Evolutionary conservation across 768 basidiomycete species (phyloP).

Genomic region (Podaxis sp.): DNA sequence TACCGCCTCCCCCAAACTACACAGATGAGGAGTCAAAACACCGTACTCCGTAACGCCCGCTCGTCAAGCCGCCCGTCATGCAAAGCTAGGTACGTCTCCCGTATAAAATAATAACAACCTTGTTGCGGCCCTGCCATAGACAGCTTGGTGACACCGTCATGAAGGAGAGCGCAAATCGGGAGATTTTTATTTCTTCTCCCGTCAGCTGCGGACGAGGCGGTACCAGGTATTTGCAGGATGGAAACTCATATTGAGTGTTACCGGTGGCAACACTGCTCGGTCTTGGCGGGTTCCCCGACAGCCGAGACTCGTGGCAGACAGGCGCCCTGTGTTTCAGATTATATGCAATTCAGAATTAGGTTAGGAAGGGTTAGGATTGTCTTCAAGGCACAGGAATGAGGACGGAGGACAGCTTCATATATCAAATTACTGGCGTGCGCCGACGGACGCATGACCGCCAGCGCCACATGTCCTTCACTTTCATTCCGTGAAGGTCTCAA

Average conservation of each 20-base stretch:
- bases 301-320: slow-evolving; percentile 6
- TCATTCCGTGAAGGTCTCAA: not conserved
- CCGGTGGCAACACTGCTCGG: not conserved
- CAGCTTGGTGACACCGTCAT: not conserved
- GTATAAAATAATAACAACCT: not conserved
- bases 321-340: slow-evolving; percentile 1
- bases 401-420: not conserved
- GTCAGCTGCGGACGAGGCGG: slow-evolving; percentile 4
- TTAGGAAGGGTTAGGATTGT: not conserved
- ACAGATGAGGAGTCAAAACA: not conserved
- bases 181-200: not conserved
- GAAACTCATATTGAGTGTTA: not conserved
- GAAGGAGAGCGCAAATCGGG: not conserved
- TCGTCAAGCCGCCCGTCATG: not conserved
- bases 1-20: not conserved
- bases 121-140: not conserved
- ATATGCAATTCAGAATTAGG: not conserved
- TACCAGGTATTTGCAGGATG: not conserved
- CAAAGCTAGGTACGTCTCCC: too few relatives aligned
- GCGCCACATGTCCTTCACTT: not conserved
- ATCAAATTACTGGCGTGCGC: not conserved
- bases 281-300: not conserved
- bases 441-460: too few relatives aligned
- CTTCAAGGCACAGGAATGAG: not conserved
- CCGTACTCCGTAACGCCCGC: not conserved